These are phyloP conservation scores for Candida lessepsii DNA, from an alignment of 805 yeast species.

Conservation along the genomic window DNA sequence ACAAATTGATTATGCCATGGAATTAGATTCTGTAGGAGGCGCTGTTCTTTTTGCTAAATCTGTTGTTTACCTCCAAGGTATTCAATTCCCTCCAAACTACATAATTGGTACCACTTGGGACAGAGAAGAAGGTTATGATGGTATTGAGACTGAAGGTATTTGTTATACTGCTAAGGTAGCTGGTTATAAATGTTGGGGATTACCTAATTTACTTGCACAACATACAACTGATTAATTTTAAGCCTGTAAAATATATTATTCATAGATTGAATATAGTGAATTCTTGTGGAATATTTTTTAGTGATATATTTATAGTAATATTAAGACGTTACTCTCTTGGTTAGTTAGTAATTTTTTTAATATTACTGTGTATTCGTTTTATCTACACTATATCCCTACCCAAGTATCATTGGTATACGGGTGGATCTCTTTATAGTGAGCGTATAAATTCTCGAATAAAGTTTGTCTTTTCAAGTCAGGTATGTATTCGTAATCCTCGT, in stretches of 20 bases:
- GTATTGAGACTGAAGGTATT: slow-evolving; percentile 54
- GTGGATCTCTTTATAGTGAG: no score
- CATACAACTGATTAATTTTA: slow-evolving; percentile 21
- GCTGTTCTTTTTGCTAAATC: slow-evolving; percentile 47
- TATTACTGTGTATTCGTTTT: no score
- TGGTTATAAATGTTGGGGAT: slow-evolving; percentile 49
- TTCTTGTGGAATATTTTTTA: no score
- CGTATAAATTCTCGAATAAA: no score
- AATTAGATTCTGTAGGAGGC: slow-evolving; percentile 52
- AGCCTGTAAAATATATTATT: neutral
- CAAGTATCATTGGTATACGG: no score
- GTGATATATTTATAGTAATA: neutral
- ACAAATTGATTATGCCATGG: slow-evolving; percentile 16
- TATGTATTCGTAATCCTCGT: no score
- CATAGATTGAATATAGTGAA: no score
- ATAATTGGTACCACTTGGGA: slow-evolving; percentile 49
- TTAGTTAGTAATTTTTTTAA: no score
- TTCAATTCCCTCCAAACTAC: slow-evolving; percentile 45
- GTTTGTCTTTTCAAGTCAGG: no score
- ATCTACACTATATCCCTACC: no score
- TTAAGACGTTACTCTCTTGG: no score
- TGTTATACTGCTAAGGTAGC: slow-evolving; percentile 46
- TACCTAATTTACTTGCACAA: slow-evolving; percentile 46
- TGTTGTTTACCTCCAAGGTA: slow-evolving; percentile 45
- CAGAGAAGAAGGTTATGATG: slow-evolving; percentile 49